Evolutionary conservation across 202 grass and related monocot species (phyloP).

Genomic region (Setaria italica): DNA sequence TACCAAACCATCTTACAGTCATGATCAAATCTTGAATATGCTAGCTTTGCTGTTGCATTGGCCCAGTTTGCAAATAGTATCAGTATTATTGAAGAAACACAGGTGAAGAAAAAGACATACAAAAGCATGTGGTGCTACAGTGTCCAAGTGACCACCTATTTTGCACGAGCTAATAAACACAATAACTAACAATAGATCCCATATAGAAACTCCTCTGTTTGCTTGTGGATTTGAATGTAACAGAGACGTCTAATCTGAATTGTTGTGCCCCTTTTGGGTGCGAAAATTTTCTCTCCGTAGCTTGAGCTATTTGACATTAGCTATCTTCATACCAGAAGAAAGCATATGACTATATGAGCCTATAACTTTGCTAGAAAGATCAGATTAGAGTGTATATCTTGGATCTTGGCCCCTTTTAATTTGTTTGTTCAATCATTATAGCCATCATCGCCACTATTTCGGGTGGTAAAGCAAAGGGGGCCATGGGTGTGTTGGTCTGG

Average conservation of each 20-base stretch:
- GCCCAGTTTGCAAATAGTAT: conserved; percentile 10
- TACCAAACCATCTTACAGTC: not conserved
- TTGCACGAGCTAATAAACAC: conserved; percentile 24
- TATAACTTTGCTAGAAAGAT: conserved; percentile 39
- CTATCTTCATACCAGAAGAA: conserved; percentile 31
- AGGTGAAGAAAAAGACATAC: not conserved
- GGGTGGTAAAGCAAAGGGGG: conserved; percentile 49
- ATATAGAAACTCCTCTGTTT: conserved; percentile 17
- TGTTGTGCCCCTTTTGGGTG: not conserved
- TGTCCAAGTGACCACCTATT: not conserved
- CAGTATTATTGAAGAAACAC: conserved; percentile 32
- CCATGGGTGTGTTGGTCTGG: conserved; percentile 47
- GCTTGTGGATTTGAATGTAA: conserved; percentile 5
- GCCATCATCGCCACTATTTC: conserved; percentile 44
- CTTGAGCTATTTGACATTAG: not conserved
- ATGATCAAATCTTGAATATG: conserved; percentile 3
- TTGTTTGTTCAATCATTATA: conserved; percentile 58
- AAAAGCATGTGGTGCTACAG: conserved; percentile 7
- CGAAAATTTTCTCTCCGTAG: not conserved
- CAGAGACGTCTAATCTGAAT: not conserved
- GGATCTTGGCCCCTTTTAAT: conserved; percentile 39
- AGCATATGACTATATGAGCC: not conserved
- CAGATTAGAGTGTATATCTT: conserved; percentile 30
- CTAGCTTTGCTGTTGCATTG: conserved; percentile 5
- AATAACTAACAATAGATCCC: not conserved